phyloP scores from a whole-genome alignment of 2,329 filamentous ascomycete genomes.

The Calonectria honghensis region DNA sequence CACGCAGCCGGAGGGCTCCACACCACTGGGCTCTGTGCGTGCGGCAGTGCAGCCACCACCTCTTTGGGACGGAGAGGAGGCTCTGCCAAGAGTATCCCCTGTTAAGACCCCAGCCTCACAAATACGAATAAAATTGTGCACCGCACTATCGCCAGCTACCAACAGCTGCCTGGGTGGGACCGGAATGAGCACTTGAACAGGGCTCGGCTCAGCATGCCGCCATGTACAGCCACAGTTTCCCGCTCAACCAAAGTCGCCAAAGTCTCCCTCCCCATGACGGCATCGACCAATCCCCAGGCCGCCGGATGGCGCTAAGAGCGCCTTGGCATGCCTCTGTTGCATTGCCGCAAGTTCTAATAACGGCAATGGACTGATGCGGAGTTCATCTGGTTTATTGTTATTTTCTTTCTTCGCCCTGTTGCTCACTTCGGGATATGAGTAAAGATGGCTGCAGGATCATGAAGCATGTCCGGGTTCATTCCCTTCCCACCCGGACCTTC shows the following conservation, averaged over 20 bases:
- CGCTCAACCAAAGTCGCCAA: conserved; percentile 20
- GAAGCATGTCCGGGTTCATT: not conserved
- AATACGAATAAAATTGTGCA: not conserved
- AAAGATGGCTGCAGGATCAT: not conserved
- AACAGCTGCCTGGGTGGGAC: conserved; percentile 3
- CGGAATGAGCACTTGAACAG: conserved; percentile 27
- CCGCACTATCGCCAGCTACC: conserved; percentile 16
- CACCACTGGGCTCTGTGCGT: conserved; percentile 26
- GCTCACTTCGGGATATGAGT: not conserved
- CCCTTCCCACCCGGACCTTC: not conserved
- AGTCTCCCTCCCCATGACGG: conserved; percentile 30
- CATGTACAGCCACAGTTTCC: conserved; percentile 39
- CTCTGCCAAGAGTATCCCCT: conserved; percentile 20
- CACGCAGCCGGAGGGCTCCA: conserved; percentile 30
- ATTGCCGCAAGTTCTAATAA: conserved; percentile 32
- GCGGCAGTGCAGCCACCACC: conserved; percentile 36
- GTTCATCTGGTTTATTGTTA: conserved; percentile 28
- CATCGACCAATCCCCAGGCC: conserved; percentile 30
- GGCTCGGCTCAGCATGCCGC: conserved; percentile 37
- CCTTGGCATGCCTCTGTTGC: conserved; percentile 29
- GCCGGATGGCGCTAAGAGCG: conserved; percentile 26
- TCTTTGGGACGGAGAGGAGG: conserved; percentile 22
- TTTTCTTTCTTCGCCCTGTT: not conserved
- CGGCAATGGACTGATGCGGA: conserved; percentile 32
- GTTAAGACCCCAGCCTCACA: conserved; percentile 1